These are phyloP conservation scores for Ophiorrhiza pumila DNA, from an alignment of 257 asterid species.

Conservation along the genomic window DNA sequence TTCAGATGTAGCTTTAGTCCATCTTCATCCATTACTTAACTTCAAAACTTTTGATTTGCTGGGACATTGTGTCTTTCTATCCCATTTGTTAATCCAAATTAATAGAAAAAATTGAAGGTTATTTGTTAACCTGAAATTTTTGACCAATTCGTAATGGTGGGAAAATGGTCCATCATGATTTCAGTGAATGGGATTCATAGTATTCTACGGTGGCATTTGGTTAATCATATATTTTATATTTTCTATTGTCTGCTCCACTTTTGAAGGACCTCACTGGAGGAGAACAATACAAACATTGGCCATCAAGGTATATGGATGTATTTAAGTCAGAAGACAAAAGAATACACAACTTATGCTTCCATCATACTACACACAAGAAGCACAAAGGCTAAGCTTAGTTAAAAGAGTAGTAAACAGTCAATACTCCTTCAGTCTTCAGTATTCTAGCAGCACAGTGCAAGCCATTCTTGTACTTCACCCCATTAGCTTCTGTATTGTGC, in stretches of 20 bases:
- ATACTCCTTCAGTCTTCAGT: conserved; percentile 92
- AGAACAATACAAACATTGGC: neutral
- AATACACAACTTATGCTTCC: neutral
- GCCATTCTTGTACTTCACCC: conserved; percentile 67
- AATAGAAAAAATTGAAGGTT: neutral
- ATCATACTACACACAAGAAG: conserved; percentile 9
- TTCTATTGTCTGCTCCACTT: neutral
- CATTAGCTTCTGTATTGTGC: conserved; percentile 70
- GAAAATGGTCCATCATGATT: neutral
- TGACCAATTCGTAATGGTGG: neutral
- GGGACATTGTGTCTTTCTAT: neutral
- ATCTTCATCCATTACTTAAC: neutral
- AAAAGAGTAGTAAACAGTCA: conserved; percentile 36
- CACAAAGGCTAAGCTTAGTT: conserved; percentile 19
- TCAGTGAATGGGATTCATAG: neutral
- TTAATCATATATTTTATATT: neutral
- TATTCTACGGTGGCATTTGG: neutral
- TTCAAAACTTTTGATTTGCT: neutral
- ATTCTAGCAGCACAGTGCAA: conserved; percentile 76
- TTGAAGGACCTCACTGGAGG: neutral
- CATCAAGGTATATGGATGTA: neutral
- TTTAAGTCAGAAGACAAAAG: neutral
- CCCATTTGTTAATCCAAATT: neutral
- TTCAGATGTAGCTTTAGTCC: neutral
- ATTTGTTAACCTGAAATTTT: neutral